Evolutionary conservation across 2,329 filamentous ascomycete genomes (phyloP).

Genomic region (Alternaria longipes): DNA sequence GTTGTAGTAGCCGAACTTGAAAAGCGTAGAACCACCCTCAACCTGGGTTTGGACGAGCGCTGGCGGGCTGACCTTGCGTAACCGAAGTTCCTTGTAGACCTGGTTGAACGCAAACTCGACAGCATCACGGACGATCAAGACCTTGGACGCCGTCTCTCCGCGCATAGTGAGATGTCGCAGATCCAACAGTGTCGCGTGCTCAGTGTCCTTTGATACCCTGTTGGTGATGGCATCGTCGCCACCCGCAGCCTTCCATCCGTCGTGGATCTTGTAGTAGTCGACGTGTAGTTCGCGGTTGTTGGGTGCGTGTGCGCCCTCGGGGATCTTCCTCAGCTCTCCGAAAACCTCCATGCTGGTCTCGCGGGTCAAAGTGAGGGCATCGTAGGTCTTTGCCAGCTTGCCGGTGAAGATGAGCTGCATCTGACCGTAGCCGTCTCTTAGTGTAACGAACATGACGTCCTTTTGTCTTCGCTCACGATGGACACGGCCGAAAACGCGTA

Average conservation of each 20-base stretch:
- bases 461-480: conserved; percentile 84
- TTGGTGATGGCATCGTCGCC: conserved; percentile 94
- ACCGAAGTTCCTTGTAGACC: conserved; percentile 77
- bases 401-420: conserved; percentile 86
- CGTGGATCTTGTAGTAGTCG: conserved; percentile 81
- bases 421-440: conserved; percentile 83
- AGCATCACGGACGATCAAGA: conserved; percentile 86
- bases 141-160: conserved; percentile 81
- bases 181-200: conserved; percentile 79
- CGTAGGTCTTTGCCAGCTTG: conserved; percentile 88
- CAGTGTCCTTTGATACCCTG: conserved; percentile 73
- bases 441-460: conserved; percentile 84
- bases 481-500: conserved; percentile 83
- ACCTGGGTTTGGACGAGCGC: conserved; percentile 95
- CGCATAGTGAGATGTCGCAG: conserved; percentile 85
- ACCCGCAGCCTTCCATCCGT: conserved; percentile 76
- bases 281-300: conserved; percentile 88
- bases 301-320: conserved; percentile 78
- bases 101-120: conserved; percentile 83
- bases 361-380: conserved; percentile 82
- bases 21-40: conserved; percentile 90
- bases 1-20: conserved; percentile 88
- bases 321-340: conserved; percentile 85
- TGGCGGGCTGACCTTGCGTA: conserved; percentile 86
- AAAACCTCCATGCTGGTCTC: conserved; percentile 87